These are phyloP conservation scores for Crataegus laevigata DNA, from an alignment of 306 rosid species.

Conservation along the genomic window DNA sequence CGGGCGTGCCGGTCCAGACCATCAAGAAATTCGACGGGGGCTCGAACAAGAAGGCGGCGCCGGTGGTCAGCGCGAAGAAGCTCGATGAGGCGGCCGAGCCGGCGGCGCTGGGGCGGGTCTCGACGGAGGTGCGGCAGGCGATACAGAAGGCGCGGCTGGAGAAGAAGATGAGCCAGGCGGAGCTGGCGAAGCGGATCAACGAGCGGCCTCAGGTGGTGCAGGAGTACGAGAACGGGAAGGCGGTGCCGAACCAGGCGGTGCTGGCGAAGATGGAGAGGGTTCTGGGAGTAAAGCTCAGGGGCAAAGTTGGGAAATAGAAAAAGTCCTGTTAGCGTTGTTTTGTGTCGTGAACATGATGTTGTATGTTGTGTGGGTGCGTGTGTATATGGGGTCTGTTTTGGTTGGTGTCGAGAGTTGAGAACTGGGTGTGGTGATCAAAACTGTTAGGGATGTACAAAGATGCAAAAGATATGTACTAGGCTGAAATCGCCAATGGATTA, in stretches of 20 bases:
- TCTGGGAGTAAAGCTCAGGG: slow-evolving; percentile 73
- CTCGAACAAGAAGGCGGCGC: slow-evolving; percentile 47
- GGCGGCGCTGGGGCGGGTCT: slow-evolving; percentile 52
- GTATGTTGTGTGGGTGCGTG: background rate
- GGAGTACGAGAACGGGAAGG: slow-evolving; percentile 85
- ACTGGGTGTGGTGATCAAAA: background rate
- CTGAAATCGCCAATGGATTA: background rate
- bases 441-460: background rate
- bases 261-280: slow-evolving; percentile 69
- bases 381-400: no score
- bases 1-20: slow-evolving; percentile 53
- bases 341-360: background rate
- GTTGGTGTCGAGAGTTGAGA: background rate
- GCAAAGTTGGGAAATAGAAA: slow-evolving; percentile 46
- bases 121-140: slow-evolving; percentile 46
- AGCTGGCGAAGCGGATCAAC: slow-evolving; percentile 68
- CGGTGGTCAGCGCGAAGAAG: slow-evolving; percentile 44
- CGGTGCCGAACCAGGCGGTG: slow-evolving; percentile 65
- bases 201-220: slow-evolving; percentile 73
- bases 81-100: slow-evolving; percentile 72
- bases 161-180: slow-evolving; percentile 76
- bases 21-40: slow-evolving; percentile 59
- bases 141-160: slow-evolving; percentile 77
- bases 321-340: background rate
- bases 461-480: background rate